Evolutionary conservation across 1,284 basidiomycete species (phyloP).

Genomic region (Xerocomus cyaneibrunnescens): DNA sequence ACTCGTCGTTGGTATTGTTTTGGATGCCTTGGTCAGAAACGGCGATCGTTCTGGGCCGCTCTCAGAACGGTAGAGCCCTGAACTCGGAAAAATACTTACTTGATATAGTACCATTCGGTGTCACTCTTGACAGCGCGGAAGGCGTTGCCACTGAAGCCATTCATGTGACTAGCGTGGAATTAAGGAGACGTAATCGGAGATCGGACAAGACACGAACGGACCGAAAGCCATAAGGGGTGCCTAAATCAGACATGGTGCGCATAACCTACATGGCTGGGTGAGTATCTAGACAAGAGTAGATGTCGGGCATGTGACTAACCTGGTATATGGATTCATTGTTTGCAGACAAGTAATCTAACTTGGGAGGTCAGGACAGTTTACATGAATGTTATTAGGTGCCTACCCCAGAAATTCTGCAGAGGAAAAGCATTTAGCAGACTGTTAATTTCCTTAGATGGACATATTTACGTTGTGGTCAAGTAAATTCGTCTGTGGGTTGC

Average conservation of each 20-base stretch:
- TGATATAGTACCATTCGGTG: slow-evolving; percentile 1
- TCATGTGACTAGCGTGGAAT: background rate
- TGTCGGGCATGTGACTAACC: slow-evolving; percentile 2
- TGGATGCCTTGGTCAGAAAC: slow-evolving; percentile 17
- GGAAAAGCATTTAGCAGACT: background rate
- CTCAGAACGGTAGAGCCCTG: background rate
- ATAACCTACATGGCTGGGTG: slow-evolving; percentile 33
- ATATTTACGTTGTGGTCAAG: slow-evolving; percentile 15
- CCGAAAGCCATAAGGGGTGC: slow-evolving; percentile 26
- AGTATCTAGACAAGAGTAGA: background rate
- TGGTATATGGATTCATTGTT: slow-evolving; percentile 53
- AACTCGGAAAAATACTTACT: background rate
- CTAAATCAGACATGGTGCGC: slow-evolving; percentile 35
- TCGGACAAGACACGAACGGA: background rate
- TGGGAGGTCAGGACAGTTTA: background rate
- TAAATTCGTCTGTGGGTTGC: slow-evolving; percentile 38
- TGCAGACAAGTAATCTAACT: slow-evolving; percentile 45
- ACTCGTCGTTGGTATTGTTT: slow-evolving; percentile 36
- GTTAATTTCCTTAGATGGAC: background rate
- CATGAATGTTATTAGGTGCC: background rate
- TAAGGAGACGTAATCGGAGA: background rate
- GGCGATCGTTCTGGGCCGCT: slow-evolving; percentile 10
- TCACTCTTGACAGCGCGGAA: background rate
- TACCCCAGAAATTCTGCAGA: slow-evolving; percentile 26
- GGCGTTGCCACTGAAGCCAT: background rate